phyloP scores from a whole-genome alignment of 768 basidiomycete species.

The Leucocoprinus sp. region DNA sequence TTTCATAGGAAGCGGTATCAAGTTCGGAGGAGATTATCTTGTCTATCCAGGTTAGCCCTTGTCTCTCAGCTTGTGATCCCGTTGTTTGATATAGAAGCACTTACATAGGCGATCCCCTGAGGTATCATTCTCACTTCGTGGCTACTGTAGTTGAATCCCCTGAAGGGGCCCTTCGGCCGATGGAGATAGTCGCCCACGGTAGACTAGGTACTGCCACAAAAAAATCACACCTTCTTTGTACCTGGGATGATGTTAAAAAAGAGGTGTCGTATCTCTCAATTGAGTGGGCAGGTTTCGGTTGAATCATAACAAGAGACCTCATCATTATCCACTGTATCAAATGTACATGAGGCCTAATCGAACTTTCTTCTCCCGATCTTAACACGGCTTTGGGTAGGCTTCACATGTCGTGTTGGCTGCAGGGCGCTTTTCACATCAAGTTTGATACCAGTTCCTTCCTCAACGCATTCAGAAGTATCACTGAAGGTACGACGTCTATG shows the following conservation, averaged over 20 bases:
- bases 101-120: slow-evolving; percentile 73
- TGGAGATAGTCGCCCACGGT: slow-evolving; percentile 95
- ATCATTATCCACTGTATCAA: slow-evolving; percentile 1
- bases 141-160: slow-evolving; percentile 72
- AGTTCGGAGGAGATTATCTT: slow-evolving; percentile 94
- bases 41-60: slow-evolving; percentile 79
- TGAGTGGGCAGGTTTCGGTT: slow-evolving; percentile 91
- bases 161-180: slow-evolving; percentile 55
- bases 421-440: slow-evolving; percentile 19
- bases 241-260: slow-evolving; percentile 69
- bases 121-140: slow-evolving; percentile 96
- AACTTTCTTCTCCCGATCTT: slow-evolving; percentile 38
- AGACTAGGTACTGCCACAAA: slow-evolving; percentile 95
- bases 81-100: not conserved
- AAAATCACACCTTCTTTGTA: slow-evolving; percentile 87
- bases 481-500: slow-evolving; percentile 29
- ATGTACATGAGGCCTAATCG: slow-evolving; percentile 13
- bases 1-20: slow-evolving; percentile 84
- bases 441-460: slow-evolving; percentile 41
- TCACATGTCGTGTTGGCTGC: slow-evolving; percentile 10
- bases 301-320: not conserved
- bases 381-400: slow-evolving; percentile 22
- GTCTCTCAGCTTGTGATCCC: not conserved
- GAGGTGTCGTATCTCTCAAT: slow-evolving; percentile 70
- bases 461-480: slow-evolving; percentile 49